These are phyloP conservation scores for Massariosphaeria phaeospora DNA, from an alignment of 495 filamentous ascomycete genomes.

Conservation along the genomic window DNA sequence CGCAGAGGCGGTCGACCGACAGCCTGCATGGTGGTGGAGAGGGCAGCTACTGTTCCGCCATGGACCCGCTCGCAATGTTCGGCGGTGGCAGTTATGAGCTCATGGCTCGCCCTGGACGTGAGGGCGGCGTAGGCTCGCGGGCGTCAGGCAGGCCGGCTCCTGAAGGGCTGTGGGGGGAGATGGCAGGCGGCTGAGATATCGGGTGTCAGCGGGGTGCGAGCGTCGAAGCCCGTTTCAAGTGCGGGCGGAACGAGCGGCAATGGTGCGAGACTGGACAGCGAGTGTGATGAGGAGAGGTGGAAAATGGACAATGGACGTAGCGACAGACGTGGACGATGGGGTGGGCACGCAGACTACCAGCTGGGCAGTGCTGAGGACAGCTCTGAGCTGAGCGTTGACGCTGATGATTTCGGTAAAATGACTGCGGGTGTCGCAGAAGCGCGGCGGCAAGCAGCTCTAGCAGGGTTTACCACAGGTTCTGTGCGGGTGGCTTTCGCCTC, in stretches of 20 bases:
- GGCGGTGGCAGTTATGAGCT: neutral
- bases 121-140: constrained; percentile 1
- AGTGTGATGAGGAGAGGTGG: neutral
- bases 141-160: neutral
- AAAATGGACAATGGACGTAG: constrained; percentile 5
- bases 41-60: constrained; percentile 8
- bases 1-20: constrained; percentile 8
- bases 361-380: neutral
- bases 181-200: constrained; percentile 1
- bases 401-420: constrained; percentile 24
- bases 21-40: constrained; percentile 18
- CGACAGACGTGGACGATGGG: constrained; percentile 9
- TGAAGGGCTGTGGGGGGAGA: neutral
- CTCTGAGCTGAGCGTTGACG: constrained; percentile 2
- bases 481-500: constrained; percentile 6
- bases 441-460: neutral
- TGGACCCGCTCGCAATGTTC: neutral
- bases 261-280: neutral
- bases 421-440: constrained; percentile 9
- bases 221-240: constrained; percentile 5
- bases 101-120: neutral
- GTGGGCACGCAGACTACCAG: neutral
- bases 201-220: constrained; percentile 23
- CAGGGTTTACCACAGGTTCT: constrained; percentile 14
- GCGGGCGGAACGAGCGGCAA: neutral